Conservation (phyloP, 1,284 basidiomycete species). For the Takashimella koratensis region DNA sequence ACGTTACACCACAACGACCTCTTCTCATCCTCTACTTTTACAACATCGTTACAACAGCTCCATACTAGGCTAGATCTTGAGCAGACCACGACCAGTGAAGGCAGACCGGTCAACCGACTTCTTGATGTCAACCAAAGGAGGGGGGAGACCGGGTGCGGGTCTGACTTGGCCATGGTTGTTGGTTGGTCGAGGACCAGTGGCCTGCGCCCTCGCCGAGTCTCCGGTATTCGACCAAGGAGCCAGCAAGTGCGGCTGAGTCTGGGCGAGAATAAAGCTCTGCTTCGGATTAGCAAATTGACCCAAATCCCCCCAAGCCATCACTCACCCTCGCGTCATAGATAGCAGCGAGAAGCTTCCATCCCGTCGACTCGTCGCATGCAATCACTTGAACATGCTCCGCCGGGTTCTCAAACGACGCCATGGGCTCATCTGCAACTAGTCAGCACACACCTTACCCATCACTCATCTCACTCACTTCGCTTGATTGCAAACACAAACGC, state of each 20-base stretch:
- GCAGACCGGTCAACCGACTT: neutral
- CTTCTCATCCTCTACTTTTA: too few species aligned
- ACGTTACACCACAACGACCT: too few species aligned
- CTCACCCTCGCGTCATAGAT: slow-evolving; percentile 27
- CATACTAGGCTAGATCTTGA: neutral
- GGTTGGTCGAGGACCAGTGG: neutral
- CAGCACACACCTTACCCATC: neutral
- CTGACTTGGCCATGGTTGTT: neutral
- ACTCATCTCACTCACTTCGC: slow-evolving; percentile 47
- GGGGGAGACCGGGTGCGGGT: neutral
- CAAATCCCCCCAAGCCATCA: neutral
- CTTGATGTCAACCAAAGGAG: neutral
- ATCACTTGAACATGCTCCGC: slow-evolving; percentile 80
- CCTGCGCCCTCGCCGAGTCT: too few species aligned
- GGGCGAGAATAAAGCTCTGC: neutral
- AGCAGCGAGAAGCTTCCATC: slow-evolving; percentile 34
- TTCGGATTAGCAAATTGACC: too few species aligned
- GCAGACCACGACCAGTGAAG: neutral
- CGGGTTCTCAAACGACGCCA: slow-evolving; percentile 76
- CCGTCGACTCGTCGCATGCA: slow-evolving; percentile 58
- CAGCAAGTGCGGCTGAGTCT: neutral
- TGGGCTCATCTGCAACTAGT: slow-evolving; percentile 62
- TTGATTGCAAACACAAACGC: slow-evolving; percentile 78
- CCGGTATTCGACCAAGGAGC: neutral
- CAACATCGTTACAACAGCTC: too few species aligned